Evolutionary conservation across 2,329 filamentous ascomycete genomes (phyloP), one percentile per base, ranked within the genome.

Genomic region (Colletotrichum karsti): DNA sequence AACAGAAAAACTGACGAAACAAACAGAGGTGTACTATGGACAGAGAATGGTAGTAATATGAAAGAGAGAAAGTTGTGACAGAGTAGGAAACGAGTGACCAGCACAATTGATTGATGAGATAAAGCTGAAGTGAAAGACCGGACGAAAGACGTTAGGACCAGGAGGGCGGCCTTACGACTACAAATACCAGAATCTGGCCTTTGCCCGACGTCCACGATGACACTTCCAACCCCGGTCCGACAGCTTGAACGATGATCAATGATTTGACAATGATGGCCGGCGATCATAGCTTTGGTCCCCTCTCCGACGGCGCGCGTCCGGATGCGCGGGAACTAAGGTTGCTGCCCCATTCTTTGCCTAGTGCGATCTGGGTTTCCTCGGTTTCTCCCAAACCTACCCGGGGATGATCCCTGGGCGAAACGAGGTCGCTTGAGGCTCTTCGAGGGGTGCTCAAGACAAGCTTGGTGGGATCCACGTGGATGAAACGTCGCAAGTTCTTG

Each of bases 401-500:
- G 46, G 65, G 54, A 53, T 41, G 46, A 55, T 65, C 53, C 60
- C 60, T 65, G 60, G 37, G 53, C 61, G 60, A 59, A 65, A 65
- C 60, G 22, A 10, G 37, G 13, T 13, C 22, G 28, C 30, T 24
- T 41, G 60, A 54, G 54, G 46, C 53, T 68, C 61, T 48, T 26
- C 24, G 50, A 39, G 22, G 22, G 50, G 46, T 13, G 37, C 18
- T 26, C 44, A 55, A 46, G 30, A 54, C 22, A 54, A 54, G 65
- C 46, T 54, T 55, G 46, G 30, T 41, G 41, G 30, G 65, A 58
- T 65, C 53, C 60, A 54, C 39, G 46, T n/a, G 24, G 24, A 30
- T 68, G 65, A 68, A 68, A 68, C 65, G 60, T 65, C 65, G 65
- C 65, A 65, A 59, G 65, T 68, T 48, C 46, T 59, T 48, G 37